Evolutionary conservation across 441 rosid genomes (phyloP), one percentile per base, ranked within the genome.

Genomic region (Adansonia madagascariensis): DNA sequence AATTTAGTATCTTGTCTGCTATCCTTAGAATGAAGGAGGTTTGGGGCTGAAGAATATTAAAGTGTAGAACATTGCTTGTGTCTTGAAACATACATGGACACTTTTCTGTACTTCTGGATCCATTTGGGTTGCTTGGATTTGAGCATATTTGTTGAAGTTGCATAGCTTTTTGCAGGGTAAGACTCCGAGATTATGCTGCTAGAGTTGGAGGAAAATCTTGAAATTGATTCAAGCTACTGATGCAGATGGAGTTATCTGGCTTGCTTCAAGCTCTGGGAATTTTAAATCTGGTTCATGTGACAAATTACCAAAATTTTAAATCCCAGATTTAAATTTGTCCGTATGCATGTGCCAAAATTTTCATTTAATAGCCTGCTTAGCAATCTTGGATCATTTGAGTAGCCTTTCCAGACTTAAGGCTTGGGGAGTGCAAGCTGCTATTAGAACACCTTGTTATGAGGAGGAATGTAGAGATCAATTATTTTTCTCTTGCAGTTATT

Each of bases 121-220:
- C 18, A 62, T 62, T 62, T 31, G n/a, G 10, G 17, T 62, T 62
- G 67, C 44, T 31, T 31, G 22, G 61, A 18, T 56, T 56, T 56
- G 11, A 18, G 61, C 61, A 18, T 18, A 56, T 56, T 56, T 9
- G 27, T n/a, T 55, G 8, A 56, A 56, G 14, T 22, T 60, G 64
- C 64, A 22, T 20, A 41, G 41, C 31, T 12, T 20, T 61, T 27
- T 17, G 3, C 43, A 12, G 7, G 43, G 5, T 61, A 27, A 61
- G 66, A 27, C 66, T 31, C 66, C 8, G 31, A 61, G 43, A 57
- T 6, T 61, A 61, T 61, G 66, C 43, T 1, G 43, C 31, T 14
- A 12, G 66, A 61, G 43, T 61, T 61, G 66, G 44, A 61, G 14
- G 44, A 24, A 61, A 61, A 61, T 61, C 44, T 61, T 61, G 66